Conservation (phyloP, 2,329 filamentous ascomycete genomes). For the Orbilia javanica region DNA sequence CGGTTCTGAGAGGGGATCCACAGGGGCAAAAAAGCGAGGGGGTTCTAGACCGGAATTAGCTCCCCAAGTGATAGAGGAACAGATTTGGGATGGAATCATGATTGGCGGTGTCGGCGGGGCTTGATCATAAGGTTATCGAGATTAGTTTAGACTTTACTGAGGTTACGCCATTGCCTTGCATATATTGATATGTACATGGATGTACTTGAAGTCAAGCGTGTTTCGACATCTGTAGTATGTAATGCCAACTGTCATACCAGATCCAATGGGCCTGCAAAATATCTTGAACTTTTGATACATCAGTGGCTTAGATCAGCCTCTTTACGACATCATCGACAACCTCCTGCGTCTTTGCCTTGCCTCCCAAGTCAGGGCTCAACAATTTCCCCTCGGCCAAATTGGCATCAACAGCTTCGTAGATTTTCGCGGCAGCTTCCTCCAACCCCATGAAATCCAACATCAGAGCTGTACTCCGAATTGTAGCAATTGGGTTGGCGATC, state of each 20-base stretch:
- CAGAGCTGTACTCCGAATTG: conserved; percentile 86
- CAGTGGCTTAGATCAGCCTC: conserved; percentile 69
- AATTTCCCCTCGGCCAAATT: conserved; percentile 86
- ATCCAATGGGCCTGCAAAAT: neutral
- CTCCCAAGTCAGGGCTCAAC: conserved; percentile 90
- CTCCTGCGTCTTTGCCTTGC: conserved; percentile 84
- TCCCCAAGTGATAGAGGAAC: conserved; percentile 3
- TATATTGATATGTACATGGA: conserved; percentile 15
- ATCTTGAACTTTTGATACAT: conserved; percentile 1
- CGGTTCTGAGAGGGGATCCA: conserved; percentile 25
- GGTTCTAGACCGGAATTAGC: conserved; percentile 15
- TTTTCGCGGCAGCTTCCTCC: conserved; percentile 85
- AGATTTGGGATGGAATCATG: conserved; percentile 2
- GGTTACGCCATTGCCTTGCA: conserved; percentile 23
- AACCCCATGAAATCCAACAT: conserved; percentile 97
- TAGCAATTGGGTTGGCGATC: conserved; percentile 97
- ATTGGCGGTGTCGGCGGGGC: conserved; percentile 32
- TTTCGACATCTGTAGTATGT: conserved; percentile 15
- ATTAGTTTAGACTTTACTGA: conserved; percentile 13
- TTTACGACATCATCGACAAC: conserved; percentile 88
- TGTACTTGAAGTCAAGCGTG: conserved; percentile 2
- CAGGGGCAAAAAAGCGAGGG: conserved; percentile 34
- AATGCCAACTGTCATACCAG: conserved; percentile 19
- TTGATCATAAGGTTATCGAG: conserved; percentile 16
- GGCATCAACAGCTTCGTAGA: conserved; percentile 91